Conservation (phyloP, 495 filamentous ascomycete genomes). For the Tirmania nivea region DNA sequence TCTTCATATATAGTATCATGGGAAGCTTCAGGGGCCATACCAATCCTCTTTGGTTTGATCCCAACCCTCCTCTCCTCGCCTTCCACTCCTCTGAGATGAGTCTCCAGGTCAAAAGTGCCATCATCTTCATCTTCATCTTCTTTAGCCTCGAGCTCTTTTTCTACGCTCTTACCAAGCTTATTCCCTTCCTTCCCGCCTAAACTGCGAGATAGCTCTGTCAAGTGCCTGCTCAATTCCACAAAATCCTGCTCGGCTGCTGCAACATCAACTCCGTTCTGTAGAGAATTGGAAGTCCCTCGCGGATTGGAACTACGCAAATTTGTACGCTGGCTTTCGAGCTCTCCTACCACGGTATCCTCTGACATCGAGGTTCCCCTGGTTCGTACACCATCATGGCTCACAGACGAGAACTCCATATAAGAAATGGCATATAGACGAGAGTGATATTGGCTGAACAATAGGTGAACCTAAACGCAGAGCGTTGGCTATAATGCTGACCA, state of each 20-base stretch:
- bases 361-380: neutral
- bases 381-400: too few species aligned
- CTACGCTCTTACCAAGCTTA: neutral
- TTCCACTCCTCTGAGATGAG: constrained; percentile 42
- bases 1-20: neutral
- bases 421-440: too few species aligned
- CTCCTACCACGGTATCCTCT: constrained; percentile 18
- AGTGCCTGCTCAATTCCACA: constrained; percentile 46
- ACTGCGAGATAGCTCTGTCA: constrained; percentile 41
- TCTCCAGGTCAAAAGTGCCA: constrained; percentile 46
- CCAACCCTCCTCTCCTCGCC: constrained; percentile 50
- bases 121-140: constrained; percentile 24
- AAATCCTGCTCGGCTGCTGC: constrained; percentile 57
- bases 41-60: constrained; percentile 57
- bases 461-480: too few species aligned
- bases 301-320: constrained; percentile 15
- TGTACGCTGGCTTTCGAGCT: constrained; percentile 25
- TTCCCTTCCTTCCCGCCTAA: constrained; percentile 22
- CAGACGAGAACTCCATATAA: too few species aligned
- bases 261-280: constrained; percentile 39
- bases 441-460: too few species aligned
- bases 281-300: constrained; percentile 11
- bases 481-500: too few species aligned
- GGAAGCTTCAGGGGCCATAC: constrained; percentile 12
- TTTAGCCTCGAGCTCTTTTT: constrained; percentile 32